Conservation (phyloP, 2,329 filamentous ascomycete genomes). For the Fusarium solani-melongenae region DNA sequence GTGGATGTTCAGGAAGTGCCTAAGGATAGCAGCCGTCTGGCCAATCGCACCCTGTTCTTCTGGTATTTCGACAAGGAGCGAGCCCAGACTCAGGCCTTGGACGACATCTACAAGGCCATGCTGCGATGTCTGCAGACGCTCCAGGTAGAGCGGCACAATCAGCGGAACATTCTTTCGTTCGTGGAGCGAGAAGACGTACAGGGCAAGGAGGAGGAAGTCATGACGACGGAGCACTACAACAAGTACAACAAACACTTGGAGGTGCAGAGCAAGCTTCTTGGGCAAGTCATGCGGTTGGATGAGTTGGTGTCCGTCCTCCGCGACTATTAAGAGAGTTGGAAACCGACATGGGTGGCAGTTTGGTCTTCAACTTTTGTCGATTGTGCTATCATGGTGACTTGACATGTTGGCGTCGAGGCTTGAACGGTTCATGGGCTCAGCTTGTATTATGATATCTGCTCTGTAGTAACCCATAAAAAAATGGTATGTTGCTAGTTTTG, state of each 20-base stretch:
- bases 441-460: slow-evolving; percentile 7
- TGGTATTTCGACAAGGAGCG: slow-evolving; percentile 89
- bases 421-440: slow-evolving; percentile 1
- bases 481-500: not conserved
- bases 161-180: slow-evolving; percentile 80
- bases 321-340: slow-evolving; percentile 68
- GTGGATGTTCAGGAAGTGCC: slow-evolving; percentile 95
- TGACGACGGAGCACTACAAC: slow-evolving; percentile 79
- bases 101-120: slow-evolving; percentile 92
- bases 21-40: slow-evolving; percentile 83
- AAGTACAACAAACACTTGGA: slow-evolving; percentile 69
- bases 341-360: not conserved
- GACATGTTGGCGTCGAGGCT: slow-evolving; percentile 5
- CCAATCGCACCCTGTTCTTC: slow-evolving; percentile 87
- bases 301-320: slow-evolving; percentile 84
- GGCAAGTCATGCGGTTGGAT: slow-evolving; percentile 84
- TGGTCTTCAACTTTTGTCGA: not conserved
- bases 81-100: slow-evolving; percentile 75
- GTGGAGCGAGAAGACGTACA: slow-evolving; percentile 88
- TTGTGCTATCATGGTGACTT: slow-evolving; percentile 4
- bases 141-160: slow-evolving; percentile 77
- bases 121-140: slow-evolving; percentile 84
- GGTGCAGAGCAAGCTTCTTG: slow-evolving; percentile 78
- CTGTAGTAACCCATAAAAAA: slow-evolving; percentile 4
- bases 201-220: slow-evolving; percentile 83